phyloP scores from a whole-genome alignment of 345 rosid species.

The Brassica incana region DNA sequence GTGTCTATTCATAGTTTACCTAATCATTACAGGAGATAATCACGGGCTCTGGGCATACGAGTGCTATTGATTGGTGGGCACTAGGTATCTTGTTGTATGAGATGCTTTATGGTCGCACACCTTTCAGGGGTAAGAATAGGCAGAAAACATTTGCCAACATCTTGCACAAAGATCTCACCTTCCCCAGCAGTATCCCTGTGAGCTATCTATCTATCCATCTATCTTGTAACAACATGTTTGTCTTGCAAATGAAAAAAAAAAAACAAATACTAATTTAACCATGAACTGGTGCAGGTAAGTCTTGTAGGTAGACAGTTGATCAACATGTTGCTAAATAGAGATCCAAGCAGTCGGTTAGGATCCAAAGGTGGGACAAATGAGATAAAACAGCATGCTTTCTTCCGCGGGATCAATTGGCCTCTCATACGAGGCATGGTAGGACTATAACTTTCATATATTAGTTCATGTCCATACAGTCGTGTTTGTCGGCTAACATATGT shows the following conservation, averaged over 20 bases:
- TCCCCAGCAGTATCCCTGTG: conserved; percentile 95
- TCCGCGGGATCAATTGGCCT: conserved; percentile 89
- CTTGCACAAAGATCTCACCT: conserved; percentile 89
- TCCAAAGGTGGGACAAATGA: conserved; percentile 77
- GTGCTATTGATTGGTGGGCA: conserved; percentile 98
- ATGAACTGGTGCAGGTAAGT: conserved; percentile 64
- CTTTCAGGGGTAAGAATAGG: conserved; percentile 96
- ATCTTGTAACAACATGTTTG: conserved; percentile 6
- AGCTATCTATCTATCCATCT: conserved; percentile 1
- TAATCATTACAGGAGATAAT: conserved; percentile 76
- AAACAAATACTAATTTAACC: conserved; percentile 1
- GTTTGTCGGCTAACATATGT: not conserved
- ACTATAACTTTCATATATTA: not conserved
- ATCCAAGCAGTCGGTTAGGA: conserved; percentile 77
- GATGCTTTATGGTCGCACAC: conserved; percentile 96
- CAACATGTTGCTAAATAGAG: conserved; percentile 65
- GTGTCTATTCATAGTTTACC: not conserved
- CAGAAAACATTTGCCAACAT: conserved; percentile 93
- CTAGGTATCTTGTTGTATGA: conserved; percentile 93
- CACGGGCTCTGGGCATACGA: conserved; percentile 85
- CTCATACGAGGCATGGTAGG: conserved; percentile 89
- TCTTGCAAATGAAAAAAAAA: not conserved
- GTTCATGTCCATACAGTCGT: not conserved
- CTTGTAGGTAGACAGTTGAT: conserved; percentile 80
- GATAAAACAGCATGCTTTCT: conserved; percentile 88